These are phyloP conservation scores for Neodidymelliopsis sp. DNA, from an alignment of 2,329 filamentous ascomycete genomes.

Conservation along the genomic window DNA sequence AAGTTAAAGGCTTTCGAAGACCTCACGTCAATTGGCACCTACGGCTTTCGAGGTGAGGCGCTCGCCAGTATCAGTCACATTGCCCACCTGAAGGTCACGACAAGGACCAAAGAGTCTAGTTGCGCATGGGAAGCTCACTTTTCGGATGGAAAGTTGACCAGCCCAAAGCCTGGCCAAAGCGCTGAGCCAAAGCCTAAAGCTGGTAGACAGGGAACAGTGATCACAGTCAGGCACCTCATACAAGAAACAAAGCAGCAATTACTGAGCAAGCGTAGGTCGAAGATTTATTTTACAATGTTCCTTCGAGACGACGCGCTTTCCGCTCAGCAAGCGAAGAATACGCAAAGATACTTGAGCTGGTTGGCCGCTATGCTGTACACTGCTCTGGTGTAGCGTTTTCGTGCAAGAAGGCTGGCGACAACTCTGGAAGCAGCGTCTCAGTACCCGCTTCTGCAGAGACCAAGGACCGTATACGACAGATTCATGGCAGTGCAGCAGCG, in stretches of 20 bases:
- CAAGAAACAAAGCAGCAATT: too few relatives aligned
- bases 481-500: conserved; percentile 83
- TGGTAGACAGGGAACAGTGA: conserved; percentile 89
- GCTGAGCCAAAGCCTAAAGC: conserved; percentile 87
- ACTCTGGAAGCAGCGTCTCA: conserved; percentile 76
- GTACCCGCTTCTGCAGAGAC: conserved; percentile 76
- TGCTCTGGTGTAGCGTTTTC: conserved; percentile 91
- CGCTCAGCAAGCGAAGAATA: conserved; percentile 93
- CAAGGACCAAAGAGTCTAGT: conserved; percentile 85
- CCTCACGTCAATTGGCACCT: conserved; percentile 86
- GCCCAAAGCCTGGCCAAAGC: conserved; percentile 86
- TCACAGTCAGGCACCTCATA: conserved; percentile 66
- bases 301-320: conserved; percentile 86
- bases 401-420: conserved; percentile 94
- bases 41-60: conserved; percentile 97
- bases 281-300: conserved; percentile 96
- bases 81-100: conserved; percentile 92
- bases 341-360: conserved; percentile 95
- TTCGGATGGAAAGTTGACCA: conserved; percentile 78
- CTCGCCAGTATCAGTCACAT: conserved; percentile 98
- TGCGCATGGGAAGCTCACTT: conserved; percentile 93
- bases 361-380: conserved; percentile 92
- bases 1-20: conserved; percentile 96
- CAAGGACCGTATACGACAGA: conserved; percentile 86
- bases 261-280: conserved; percentile 66